Base-by-base conservation (phyloP, 1,284 basidiomycete species). In the Malassezia obtusa region DNA sequence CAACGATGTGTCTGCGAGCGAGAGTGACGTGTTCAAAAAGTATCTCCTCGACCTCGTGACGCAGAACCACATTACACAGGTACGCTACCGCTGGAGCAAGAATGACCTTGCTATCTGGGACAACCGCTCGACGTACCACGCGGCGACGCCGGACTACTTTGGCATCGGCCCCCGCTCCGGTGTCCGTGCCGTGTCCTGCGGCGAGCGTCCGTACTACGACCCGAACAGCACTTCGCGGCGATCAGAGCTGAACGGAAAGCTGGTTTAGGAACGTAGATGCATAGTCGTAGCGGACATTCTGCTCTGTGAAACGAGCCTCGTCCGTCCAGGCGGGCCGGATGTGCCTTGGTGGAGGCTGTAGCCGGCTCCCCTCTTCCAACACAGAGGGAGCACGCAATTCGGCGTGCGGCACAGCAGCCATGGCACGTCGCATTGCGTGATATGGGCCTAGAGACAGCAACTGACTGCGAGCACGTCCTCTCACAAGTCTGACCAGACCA, bases 1-100 rank as follows among this genome's bases (percentile, higher is more conserved):
- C 65, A 73, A 81, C 39, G 83, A 82, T 64, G 76, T 85, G 33
- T 76, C 77, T 3, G 75, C 75, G 21, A 80, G 81, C 47, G 84
- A 85, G 74, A 81, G 80, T 24, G 78, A 81, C 39, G 62, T 76
- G 28, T 57, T 81, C 4, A 75, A 82, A 19, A 75, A 77, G 30
- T 75, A 79, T 67, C 74, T 83, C 8, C 76, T 75, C 60, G 73
- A 77, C 25, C 56, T 65, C 2, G 61, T 70, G 17, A 54, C 63
- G 9, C 59, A 45, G 45, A 83, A 83, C 71, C 83, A 84, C 64
- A 82, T 83, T 66, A 69, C 84, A 30, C 83, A 85, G 68, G 80
- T 81, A n/a, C 69, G 79, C 28, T 77, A 77, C 75, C 65, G 72
- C 37, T 79, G 78, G 77, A 65, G 74, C 48, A 63, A 68, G 43